These are phyloP conservation scores for Pichia cabralensis DNA, from an alignment of 805 yeast genomes.

Conservation along the genomic window DNA sequence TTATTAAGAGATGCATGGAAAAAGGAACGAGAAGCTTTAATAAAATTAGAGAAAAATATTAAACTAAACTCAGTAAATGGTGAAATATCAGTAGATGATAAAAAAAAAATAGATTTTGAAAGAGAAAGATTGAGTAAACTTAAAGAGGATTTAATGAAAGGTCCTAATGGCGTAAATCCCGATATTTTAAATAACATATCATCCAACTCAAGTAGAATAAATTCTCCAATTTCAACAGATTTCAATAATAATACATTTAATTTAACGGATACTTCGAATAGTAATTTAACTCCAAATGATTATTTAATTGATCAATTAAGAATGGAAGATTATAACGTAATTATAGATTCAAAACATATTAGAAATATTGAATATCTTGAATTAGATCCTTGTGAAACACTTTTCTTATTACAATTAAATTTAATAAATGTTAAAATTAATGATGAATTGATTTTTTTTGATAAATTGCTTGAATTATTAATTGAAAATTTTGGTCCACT, in stretches of 20 bases:
- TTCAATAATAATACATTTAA: not conserved
- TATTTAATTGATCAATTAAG: constrained; percentile 14
- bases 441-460: not conserved
- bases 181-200: too few species aligned
- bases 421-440: constrained; percentile 24
- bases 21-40: constrained; percentile 50
- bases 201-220: constrained; percentile 1
- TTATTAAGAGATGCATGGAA: constrained; percentile 67
- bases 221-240: constrained; percentile 1
- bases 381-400: constrained; percentile 63
- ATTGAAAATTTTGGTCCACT: constrained; percentile 9
- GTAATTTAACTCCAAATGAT: not conserved
- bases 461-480: constrained; percentile 10
- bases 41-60: constrained; percentile 32
- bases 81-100: constrained; percentile 6
- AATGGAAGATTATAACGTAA: constrained; percentile 28
- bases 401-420: constrained; percentile 44
- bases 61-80: constrained; percentile 14
- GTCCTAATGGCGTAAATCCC: constrained; percentile 9
- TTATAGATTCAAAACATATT: constrained; percentile 18
- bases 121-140: constrained; percentile 18
- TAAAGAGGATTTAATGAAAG: constrained; percentile 13
- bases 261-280: not conserved
- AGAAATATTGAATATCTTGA: constrained; percentile 43
- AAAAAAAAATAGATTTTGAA: constrained; percentile 26